Base-by-base conservation (phyloP, 2,329 filamentous ascomycete genomes). In the Botrytis elliptica region DNA sequence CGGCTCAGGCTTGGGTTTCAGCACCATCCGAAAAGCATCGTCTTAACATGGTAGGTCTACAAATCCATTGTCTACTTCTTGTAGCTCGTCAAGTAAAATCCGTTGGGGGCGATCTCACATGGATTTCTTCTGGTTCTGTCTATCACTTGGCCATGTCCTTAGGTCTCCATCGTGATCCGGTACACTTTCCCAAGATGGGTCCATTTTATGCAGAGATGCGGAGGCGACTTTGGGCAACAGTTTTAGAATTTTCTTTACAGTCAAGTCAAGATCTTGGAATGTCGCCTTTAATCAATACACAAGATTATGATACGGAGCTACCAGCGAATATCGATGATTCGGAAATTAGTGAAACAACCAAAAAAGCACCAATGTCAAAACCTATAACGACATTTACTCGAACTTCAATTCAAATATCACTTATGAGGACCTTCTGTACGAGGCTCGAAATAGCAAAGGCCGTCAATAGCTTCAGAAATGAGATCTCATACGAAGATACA, bases 81-180 rank as follows among this genome's bases (percentile, higher is more conserved):
- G 77, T 88, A 7, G 87, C 87, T 4, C 84, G 86, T 46, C 83
- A 86, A 52, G 83, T 83, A 0, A 84, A 84, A 29, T 83, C 83
- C 16, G 82, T 88, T 8, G 84, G 84, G 7, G 83, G 83, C 5
- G 87, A 89, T 75, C 77, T 88, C 8, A 82, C 83, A 2, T 89
- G 87, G 87, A 83, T 88, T 49, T 82, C 84, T 4, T 81, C 84
- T 0, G 88, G 88, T 0, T 81, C 82, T 0, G 74, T 89, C 20
- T 74, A 88, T 33, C 83, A 87, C 10, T 84, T 84, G 22, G 88
- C 87, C 71, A 86, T 89, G 79, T 84, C 84, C 73, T 88, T 89
- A 83, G 88, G 88, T 5, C 81, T 90, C 7, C 87, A 90, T 78
- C 84, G 86, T 4, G 88, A 90, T 73, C 88, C 88, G 0, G 82